Evolutionary conservation across 768 basidiomycete genomes (phyloP).

Genomic region (Leccinellum rugosiceps): DNA sequence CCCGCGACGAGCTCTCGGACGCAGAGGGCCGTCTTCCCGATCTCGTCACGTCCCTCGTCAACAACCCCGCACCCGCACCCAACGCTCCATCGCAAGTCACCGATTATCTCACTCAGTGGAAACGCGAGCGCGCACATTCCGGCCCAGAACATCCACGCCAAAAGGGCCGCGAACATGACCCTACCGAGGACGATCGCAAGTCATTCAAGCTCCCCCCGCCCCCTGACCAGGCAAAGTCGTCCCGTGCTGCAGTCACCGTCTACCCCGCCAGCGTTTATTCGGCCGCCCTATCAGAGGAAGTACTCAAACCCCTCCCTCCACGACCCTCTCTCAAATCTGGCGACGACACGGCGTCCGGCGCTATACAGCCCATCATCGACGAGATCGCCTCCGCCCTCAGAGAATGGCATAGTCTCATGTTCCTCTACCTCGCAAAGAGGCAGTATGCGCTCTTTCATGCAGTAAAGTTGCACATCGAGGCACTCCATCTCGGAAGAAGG

Average conservation of each 20-base stretch:
- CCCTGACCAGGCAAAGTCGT: constrained; percentile 70
- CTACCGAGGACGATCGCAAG: constrained; percentile 55
- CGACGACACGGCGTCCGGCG: constrained; percentile 86
- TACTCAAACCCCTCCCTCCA: constrained; percentile 75
- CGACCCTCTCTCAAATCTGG: constrained; percentile 93
- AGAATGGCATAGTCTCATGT: constrained; percentile 94
- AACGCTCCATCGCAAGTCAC: constrained; percentile 39
- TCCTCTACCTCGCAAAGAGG: constrained; percentile 82
- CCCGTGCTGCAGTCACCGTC: constrained; percentile 68
- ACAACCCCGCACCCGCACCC: constrained; percentile 31
- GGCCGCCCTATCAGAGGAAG: constrained; percentile 61
- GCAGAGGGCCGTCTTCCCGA: constrained; percentile 84
- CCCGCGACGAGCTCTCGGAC: constrained; percentile 83
- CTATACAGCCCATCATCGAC: constrained; percentile 86
- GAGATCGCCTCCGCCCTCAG: constrained; percentile 95
- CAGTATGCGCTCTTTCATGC: constrained; percentile 88
- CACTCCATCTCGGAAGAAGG: constrained; percentile 84
- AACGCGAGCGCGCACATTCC: constrained; percentile 31
- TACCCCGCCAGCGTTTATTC: constrained; percentile 77
- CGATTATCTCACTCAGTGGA: constrained; percentile 46
- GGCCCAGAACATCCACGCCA: constrained; percentile 37
- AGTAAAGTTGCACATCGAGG: constrained; percentile 87
- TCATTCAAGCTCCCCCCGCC: constrained; percentile 73
- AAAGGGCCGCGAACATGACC: constrained; percentile 55
- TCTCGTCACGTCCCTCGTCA: constrained; percentile 56